phyloP scores from a whole-genome alignment of 805 yeast genomes.

The Komagataella kurtzmanii region DNA sequence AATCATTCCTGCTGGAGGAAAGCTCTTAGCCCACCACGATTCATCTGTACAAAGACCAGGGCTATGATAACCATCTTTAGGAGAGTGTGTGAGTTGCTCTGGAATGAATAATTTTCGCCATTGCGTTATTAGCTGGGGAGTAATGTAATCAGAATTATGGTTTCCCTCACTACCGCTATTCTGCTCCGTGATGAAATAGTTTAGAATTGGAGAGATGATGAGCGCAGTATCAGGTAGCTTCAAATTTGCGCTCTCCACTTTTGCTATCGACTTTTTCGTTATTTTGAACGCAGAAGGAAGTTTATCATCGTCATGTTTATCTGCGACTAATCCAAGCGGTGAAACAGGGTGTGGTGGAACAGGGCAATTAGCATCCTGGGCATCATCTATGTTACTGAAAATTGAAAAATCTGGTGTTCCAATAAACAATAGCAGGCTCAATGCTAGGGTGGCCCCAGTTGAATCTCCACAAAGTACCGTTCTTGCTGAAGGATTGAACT shows the following conservation, averaged over 20 bases:
- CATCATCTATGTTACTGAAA: conserved; percentile 7
- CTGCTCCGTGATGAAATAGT: conserved; percentile 6
- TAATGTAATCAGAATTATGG: neutral
- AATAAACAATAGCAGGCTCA: conserved; percentile 23
- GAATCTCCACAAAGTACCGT: conserved; percentile 31
- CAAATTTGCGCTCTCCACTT: conserved; percentile 4
- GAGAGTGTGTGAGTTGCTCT: neutral
- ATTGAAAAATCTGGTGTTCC: conserved; percentile 13
- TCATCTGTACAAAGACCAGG: conserved; percentile 18
- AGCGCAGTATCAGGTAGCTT: conserved; percentile 4
- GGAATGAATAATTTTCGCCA: conserved; percentile 10
- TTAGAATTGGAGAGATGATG: conserved; percentile 15
- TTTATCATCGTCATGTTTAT: neutral
- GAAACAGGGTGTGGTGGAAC: conserved; percentile 2
- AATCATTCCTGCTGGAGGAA: conserved; percentile 27
- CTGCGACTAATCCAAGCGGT: neutral
- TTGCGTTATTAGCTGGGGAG: neutral
- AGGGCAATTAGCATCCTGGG: conserved; percentile 13
- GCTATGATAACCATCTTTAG: conserved; percentile 12
- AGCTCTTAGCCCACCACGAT: conserved; percentile 24
- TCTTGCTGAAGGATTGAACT: conserved; percentile 13
- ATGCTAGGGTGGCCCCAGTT: conserved; percentile 29
- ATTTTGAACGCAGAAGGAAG: neutral
- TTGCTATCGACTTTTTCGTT: conserved; percentile 3
- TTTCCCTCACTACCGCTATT: neutral